Percentiles rank a stretch among this genome's conserved stretches.
Conservation (phyloP, 1,284 basidiomycete genomes). For the Phellinidium pouzarii region DNA sequence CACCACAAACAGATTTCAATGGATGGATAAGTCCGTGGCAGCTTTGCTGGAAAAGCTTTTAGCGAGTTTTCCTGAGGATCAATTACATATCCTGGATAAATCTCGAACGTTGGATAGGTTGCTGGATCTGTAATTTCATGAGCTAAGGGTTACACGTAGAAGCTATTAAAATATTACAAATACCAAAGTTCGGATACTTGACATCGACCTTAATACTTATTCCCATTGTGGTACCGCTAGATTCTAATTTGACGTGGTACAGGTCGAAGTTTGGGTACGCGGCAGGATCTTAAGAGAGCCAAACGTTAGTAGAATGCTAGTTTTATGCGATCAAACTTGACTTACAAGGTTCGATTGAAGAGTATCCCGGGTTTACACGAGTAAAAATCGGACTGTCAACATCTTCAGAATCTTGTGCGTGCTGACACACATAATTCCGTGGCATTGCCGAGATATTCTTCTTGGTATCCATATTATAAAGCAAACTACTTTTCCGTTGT, state of each 20-base stretch:
- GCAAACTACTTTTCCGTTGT: background rate
- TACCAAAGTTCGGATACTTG: conserved; percentile 16
- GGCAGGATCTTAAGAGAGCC: background rate
- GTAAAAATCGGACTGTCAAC: conserved; percentile 15
- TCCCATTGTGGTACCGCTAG: background rate
- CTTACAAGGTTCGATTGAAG: conserved; percentile 5
- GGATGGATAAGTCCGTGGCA: conserved; percentile 8
- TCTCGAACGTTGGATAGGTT: conserved; percentile 20
- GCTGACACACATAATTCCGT: conserved; percentile 24
- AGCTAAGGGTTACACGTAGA: background rate
- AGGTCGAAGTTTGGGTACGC: conserved; percentile 22
- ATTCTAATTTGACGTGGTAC: conserved; percentile 17
- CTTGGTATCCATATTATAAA: background rate
- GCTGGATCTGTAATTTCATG: conserved; percentile 25
- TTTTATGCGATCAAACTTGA: background rate
- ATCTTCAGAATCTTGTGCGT: conserved; percentile 4
- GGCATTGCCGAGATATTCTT: background rate
- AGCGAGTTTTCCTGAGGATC: conserved; percentile 2
- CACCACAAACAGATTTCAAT: conserved; percentile 10
- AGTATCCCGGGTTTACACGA: conserved; percentile 8
- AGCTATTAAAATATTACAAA: conserved; percentile 16
- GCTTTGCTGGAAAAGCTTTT: conserved; percentile 11
- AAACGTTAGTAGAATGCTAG: background rate
- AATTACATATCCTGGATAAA: conserved; percentile 20
- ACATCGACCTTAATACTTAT: background rate